A percentile compares a stretch with the other conserved stretches of the same genome.
These are phyloP conservation scores for Closterium sp. DNA, from an alignment of 139 green algal genomes.

Conservation along the genomic window DNA sequence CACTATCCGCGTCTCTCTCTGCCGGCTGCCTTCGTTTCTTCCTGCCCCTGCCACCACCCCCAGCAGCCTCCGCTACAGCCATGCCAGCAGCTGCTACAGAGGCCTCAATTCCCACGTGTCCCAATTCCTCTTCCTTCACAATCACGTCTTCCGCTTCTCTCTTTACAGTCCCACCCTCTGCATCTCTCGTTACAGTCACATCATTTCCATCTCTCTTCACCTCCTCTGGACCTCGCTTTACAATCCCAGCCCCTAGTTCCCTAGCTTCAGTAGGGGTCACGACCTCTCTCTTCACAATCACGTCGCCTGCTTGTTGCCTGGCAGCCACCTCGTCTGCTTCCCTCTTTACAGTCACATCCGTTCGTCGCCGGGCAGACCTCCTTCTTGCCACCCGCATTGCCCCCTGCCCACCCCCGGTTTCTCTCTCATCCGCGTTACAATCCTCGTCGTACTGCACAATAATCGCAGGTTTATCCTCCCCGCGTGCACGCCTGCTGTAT, in stretches of 20 bases:
- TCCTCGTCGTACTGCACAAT: not conserved
- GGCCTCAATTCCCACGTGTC: not conserved
- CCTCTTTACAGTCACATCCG: not conserved
- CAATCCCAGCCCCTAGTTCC: not conserved
- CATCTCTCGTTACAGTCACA: no score
- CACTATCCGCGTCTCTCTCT: not conserved
- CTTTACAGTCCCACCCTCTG: not conserved
- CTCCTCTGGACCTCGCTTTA: not conserved
- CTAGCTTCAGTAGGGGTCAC: not conserved
- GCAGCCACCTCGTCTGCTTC: not conserved
- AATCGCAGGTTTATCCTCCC: not conserved
- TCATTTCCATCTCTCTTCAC: no score
- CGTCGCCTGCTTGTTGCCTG: no score
- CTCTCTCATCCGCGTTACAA: not conserved
- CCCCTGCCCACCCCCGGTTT: not conserved
- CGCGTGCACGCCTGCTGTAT: not conserved
- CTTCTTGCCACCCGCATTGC: not conserved
- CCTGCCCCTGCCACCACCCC: not conserved
- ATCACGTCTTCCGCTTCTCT: not conserved
- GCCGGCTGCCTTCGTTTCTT: not conserved
- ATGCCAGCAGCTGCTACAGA: no score
- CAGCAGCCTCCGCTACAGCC: no score
- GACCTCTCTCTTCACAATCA: not conserved
- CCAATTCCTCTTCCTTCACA: not conserved
- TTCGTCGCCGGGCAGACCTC: not conserved